Evolutionary conservation across 1,284 basidiomycete species (phyloP), one percentile per base, ranked within the genome.

Genomic region (Meira nashicola): DNA sequence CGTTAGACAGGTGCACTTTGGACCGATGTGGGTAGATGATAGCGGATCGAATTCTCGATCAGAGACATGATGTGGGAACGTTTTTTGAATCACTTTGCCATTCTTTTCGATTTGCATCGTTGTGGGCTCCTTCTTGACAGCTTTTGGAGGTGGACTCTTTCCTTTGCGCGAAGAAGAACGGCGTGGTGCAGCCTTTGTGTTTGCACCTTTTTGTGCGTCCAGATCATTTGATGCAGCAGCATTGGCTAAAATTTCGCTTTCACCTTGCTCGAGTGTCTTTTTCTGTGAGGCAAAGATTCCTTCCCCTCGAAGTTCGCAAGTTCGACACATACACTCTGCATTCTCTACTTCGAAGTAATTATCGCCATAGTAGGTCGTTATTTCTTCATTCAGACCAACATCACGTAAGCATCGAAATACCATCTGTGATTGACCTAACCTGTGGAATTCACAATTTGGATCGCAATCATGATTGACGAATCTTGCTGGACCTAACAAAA

Each of bases 401-500:
- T 87, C 84, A 76, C 86, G 86, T 74, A 91, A 82, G 59, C 89
- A 88, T 52, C 89, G 86, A 81, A 94, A 94, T 25, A 89, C 88
- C 80, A 94, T 92, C 76, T 89, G 89, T 71, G 85, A 84, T 25
- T 12, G 28, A 40, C 90, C 90, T 79, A 89, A 86, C 54, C 90
- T 86, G 76, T 91, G 89, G 56, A 92, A 83, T 71, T 92, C 88
- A 59, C 87, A 88, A 76, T 93, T 92, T 68, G 92, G 89, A 60
- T 90, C 85, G 79, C 91, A 93, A 77, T 93, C 91, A 75, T 93
- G 90, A 77, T 94, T 94, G 63, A 93, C 90, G 81, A 94, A 94
- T 67, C 91, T 86, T 76, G 92, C 92, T 51, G 91, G 91, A 1
- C 91, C 92, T 67, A 94, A 82, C 80, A 94, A 88, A 66, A 94